Conservation (phyloP, 768 basidiomycete species). For the Coprinopsis sp. region DNA sequence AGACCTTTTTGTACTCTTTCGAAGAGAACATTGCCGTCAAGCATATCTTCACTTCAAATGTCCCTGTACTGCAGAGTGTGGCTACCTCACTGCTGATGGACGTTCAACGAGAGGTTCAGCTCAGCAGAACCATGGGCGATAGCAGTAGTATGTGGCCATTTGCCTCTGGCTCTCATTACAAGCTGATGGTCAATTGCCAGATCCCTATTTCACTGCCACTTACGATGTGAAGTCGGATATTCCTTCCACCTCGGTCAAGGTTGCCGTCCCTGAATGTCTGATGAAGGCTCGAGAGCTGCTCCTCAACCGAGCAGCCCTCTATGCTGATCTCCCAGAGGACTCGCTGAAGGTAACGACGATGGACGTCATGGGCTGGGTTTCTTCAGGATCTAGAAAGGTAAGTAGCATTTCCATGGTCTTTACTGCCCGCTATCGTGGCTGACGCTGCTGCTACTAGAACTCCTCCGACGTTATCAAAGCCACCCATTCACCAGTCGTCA, state of each 20-base stretch:
- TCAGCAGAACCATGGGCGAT: constrained; percentile 26
- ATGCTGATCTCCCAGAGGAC: constrained; percentile 26
- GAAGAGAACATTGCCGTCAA: constrained; percentile 21
- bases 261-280: constrained; percentile 25
- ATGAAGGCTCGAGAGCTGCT: constrained; percentile 26
- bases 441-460: constrained; percentile 15
- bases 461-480: constrained; percentile 21
- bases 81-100: constrained; percentile 32
- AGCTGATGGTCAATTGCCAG: constrained; percentile 12
- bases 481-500: constrained; percentile 21
- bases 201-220: constrained; percentile 28
- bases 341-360: constrained; percentile 30
- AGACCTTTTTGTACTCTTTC: constrained; percentile 28
- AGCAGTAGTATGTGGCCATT: not conserved
- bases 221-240: not conserved
- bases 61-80: constrained; percentile 31
- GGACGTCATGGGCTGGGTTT: constrained; percentile 38
- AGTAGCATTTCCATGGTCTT: constrained; percentile 2
- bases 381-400: constrained; percentile 34
- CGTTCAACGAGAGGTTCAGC: constrained; percentile 34
- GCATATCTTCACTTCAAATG: constrained; percentile 50
- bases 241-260: too few relatives aligned
- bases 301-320: constrained; percentile 24
- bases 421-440: not conserved
- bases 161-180: not conserved